Percentiles rank a stretch among this genome's conserved stretches.
Conservation (phyloP, 1,139 yeast genomes). For the Candida mesenterica region DNA sequence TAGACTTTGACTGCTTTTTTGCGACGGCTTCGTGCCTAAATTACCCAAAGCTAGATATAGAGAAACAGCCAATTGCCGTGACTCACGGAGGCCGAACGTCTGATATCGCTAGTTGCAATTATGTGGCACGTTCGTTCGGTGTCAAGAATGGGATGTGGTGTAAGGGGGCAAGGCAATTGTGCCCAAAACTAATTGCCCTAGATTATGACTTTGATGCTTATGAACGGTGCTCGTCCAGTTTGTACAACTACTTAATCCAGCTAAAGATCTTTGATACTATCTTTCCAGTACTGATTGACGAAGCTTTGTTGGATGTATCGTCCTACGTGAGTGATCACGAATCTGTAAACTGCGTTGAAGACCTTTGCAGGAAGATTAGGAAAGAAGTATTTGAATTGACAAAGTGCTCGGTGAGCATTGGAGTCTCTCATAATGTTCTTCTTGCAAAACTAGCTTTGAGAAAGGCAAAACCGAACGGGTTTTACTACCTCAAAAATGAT, state of each 20-base stretch:
- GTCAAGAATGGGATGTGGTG: constrained; percentile 92
- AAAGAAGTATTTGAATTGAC: constrained; percentile 46
- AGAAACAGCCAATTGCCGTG: constrained; percentile 72
- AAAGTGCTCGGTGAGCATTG: constrained; percentile 72
- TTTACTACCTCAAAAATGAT: constrained; percentile 33
- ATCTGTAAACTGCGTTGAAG: constrained; percentile 18
- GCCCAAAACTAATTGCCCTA: constrained; percentile 63
- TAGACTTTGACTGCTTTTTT: constrained; percentile 93
- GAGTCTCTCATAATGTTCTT: constrained; percentile 68
- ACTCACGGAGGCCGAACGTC: constrained; percentile 71
- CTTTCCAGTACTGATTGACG: constrained; percentile 88
- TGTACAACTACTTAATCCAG: constrained; percentile 56
- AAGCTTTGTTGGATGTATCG: constrained; percentile 73
- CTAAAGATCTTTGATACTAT: constrained; percentile 53
- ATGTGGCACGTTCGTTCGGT: constrained; percentile 73
- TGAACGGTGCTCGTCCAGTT: constrained; percentile 46
- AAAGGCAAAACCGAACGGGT: constrained; percentile 80
- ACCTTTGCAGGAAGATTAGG: constrained; percentile 43
- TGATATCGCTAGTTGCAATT: constrained; percentile 93
- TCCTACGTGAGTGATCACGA: constrained; percentile 17
- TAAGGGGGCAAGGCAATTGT: constrained; percentile 54
- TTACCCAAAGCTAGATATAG: constrained; percentile 54
- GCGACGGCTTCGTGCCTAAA: constrained; percentile 76
- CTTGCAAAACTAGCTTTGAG: constrained; percentile 76
- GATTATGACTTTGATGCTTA: constrained; percentile 73